Base-by-base conservation (phyloP, 2,329 filamentous ascomycete species). In the Dothiorella sarmentorum region DNA sequence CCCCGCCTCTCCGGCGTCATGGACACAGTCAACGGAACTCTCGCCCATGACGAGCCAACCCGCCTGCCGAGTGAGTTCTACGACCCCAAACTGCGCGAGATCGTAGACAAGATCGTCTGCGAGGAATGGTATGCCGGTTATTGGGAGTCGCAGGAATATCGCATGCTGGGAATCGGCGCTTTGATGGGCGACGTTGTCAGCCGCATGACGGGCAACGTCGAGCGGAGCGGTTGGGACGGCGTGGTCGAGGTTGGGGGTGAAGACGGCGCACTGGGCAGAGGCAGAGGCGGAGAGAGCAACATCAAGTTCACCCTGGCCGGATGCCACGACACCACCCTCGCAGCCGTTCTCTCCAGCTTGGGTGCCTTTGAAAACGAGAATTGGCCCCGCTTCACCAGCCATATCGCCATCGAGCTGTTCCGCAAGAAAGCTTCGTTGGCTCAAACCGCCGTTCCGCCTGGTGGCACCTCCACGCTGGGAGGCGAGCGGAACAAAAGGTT, bases 91-190 rank as follows among this genome's bases (percentile, higher is more conserved):
- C 85, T 82, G 3, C 81, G 85, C 51, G 79, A 80, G 3, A 88
- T 91, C 61, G 84, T 94, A 59, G 85, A 89, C 59, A 79, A 80
- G 33, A 85, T 97, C 60, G 85, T 83, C 26, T 86, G 92, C 0
- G 92, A 99, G 67, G 94, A 97, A 75, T 97, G 94, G 94, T 97
- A 88, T 71, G 78, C 83, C 18, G 93, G 94, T 2, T 97, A 95
- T 71, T 81, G 81, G 59, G 92, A 97, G 73, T 91, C 85, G 61
- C 76, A 77, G 40, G 94, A 97, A 73, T 97, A 96, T 75, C 87
- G 93, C n/a, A 84, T 82, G 63, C 80, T 97, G 2, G 94, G 93
- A 3, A 94, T 97, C 62, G 94, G 94, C 26, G 84, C 82, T 10
- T 78, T 97, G 9, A 79, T 96, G 68, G 93, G 91, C 27, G 93